Evolutionary conservation across 768 basidiomycete species (phyloP).

Genomic region (Crassisporium funariophilum): DNA sequence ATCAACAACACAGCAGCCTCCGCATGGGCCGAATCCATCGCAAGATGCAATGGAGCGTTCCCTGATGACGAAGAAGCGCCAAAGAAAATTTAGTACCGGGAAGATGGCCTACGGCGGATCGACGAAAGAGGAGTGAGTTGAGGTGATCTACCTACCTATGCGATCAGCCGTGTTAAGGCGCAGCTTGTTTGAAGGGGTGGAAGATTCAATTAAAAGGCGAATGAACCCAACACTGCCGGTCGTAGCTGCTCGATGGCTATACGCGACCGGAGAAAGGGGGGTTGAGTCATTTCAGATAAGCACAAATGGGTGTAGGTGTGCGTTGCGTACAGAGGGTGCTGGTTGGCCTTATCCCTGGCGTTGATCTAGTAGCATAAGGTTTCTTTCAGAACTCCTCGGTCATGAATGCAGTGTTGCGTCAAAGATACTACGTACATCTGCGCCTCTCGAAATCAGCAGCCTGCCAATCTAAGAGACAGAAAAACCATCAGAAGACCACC

Average conservation of each 20-base stretch:
- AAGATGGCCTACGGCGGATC: slow-evolving; percentile 19
- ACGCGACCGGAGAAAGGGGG: slow-evolving; percentile 13
- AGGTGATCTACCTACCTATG: slow-evolving; percentile 57
- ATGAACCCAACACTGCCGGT: slow-evolving; percentile 93
- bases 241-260: slow-evolving; percentile 92
- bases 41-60: slow-evolving; percentile 95
- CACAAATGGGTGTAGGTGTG: slow-evolving; percentile 21
- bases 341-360: slow-evolving; percentile 90
- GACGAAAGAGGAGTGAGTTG: slow-evolving; percentile 13
- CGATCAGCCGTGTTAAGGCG: slow-evolving; percentile 87
- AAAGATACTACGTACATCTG: slow-evolving; percentile 69
- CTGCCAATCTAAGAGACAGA: slow-evolving; percentile 71
- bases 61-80: slow-evolving; percentile 46
- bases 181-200: slow-evolving; percentile 72
- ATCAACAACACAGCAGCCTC: slow-evolving; percentile 89
- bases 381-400: slow-evolving; percentile 31
- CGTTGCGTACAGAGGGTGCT: slow-evolving; percentile 82
- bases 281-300: slow-evolving; percentile 19
- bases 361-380: slow-evolving; percentile 77
- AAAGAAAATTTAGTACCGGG: slow-evolving; percentile 17
- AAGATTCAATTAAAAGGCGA: slow-evolving; percentile 79
- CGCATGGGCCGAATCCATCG: slow-evolving; percentile 95
- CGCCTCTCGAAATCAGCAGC: slow-evolving; percentile 82
- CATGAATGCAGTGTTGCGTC: slow-evolving; percentile 32
- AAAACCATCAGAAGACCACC: slow-evolving; percentile 29